phyloP scores from a whole-genome alignment of 495 filamentous ascomycete species.

The Baudoinia panamericana region DNA sequence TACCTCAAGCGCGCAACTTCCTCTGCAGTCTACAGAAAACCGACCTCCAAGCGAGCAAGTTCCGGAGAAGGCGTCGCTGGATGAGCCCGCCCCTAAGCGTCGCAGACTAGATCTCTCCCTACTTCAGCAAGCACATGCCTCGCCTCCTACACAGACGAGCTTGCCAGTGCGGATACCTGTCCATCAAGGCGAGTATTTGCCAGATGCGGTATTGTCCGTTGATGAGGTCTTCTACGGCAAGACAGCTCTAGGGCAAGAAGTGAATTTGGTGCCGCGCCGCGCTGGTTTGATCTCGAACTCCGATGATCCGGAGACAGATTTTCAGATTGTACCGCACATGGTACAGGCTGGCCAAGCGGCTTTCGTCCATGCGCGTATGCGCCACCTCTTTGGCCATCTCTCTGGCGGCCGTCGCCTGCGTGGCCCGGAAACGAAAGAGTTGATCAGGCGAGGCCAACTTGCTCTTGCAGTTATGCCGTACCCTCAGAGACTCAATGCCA shows the following conservation, averaged over 20 bases:
- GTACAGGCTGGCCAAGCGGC: constrained; percentile 14
- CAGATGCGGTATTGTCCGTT: constrained; percentile 19
- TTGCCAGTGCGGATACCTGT: background rate
- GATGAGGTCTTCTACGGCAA: constrained; percentile 33
- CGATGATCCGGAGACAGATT: constrained; percentile 5
- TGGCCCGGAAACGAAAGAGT: constrained; percentile 14
- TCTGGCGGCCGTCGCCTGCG: too few relatives aligned
- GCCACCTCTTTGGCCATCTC: constrained; percentile 24
- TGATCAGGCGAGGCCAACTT: constrained; percentile 17
- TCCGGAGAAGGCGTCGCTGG: constrained; percentile 25
- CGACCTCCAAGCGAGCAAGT: constrained; percentile 5
- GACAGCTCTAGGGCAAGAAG: constrained; percentile 21
- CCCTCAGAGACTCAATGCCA: constrained; percentile 12
- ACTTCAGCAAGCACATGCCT: background rate
- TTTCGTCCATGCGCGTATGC: constrained; percentile 24
- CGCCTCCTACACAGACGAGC: background rate
- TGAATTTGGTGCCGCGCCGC: too few relatives aligned
- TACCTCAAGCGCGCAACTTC: background rate
- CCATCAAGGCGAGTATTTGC: constrained; percentile 3
- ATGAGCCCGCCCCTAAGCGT: constrained; percentile 34
- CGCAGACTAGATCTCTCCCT: constrained; percentile 24
- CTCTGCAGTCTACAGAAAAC: too few relatives aligned
- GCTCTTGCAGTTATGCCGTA: constrained; percentile 30
- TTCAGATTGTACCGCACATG: constrained; percentile 2
- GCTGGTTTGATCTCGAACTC: too few relatives aligned